phyloP scores from a whole-genome alignment of 2,329 filamentous ascomycete genomes.

The Huntiella savannae region DNA sequence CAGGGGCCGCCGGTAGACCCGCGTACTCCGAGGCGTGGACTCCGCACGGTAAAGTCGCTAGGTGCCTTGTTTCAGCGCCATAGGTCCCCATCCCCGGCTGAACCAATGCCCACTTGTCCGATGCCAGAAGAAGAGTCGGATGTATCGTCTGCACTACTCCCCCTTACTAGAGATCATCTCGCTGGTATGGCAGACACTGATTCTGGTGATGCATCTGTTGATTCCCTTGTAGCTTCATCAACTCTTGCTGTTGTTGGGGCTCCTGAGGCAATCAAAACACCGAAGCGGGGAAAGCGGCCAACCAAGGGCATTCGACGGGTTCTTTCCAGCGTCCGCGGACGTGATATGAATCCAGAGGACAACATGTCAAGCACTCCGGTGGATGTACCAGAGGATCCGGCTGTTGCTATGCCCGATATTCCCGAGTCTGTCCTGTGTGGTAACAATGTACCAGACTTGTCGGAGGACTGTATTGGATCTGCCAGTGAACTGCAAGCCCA shows the following conservation, averaged over 20 bases:
- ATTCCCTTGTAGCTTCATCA: constrained; percentile 2
- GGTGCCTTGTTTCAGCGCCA: constrained; percentile 9
- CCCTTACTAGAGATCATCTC: neutral
- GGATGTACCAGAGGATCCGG: neutral
- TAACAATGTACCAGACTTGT: no score
- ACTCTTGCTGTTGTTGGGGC: constrained; percentile 4
- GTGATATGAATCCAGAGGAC: neutral
- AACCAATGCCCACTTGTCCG: neutral
- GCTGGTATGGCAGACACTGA: constrained; percentile 1
- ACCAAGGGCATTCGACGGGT: constrained; percentile 6
- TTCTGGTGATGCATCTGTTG: constrained; percentile 1
- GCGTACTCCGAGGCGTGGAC: constrained; percentile 3
- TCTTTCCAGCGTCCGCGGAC: constrained; percentile 6
- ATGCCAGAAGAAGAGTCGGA: neutral
- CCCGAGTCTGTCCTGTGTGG: neutral
- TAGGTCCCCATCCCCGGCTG: neutral
- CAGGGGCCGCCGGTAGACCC: neutral
- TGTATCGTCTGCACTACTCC: neutral
- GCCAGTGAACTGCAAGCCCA: neutral
- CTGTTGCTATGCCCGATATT: neutral
- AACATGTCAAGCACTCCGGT: neutral
- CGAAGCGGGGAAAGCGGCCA: neutral
- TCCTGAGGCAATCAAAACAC: neutral
- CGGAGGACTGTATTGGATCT: neutral
- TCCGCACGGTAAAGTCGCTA: constrained; percentile 8